Evolutionary conservation across 768 basidiomycete genomes (phyloP).

Genomic region (Psilocybe subaeruginosa): DNA sequence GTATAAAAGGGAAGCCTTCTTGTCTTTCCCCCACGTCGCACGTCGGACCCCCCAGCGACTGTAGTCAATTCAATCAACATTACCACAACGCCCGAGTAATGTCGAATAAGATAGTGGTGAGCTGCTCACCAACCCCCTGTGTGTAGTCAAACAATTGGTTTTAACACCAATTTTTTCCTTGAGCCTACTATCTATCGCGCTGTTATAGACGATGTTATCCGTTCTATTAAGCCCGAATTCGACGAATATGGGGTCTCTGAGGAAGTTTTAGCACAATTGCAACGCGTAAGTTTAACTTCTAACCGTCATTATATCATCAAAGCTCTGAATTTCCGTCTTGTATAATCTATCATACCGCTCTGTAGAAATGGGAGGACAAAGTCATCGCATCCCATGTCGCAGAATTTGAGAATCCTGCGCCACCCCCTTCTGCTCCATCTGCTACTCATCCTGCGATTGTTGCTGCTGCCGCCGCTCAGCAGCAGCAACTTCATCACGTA

Average conservation of each 20-base stretch:
- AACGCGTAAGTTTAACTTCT: slow-evolving; percentile 67
- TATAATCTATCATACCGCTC: slow-evolving; percentile 6
- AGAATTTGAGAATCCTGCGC: slow-evolving; percentile 73
- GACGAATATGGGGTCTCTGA: slow-evolving; percentile 95
- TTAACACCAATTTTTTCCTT: slow-evolving; percentile 56
- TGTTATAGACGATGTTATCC: slow-evolving; percentile 97
- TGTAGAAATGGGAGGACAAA: slow-evolving; percentile 95
- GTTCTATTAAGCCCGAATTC: slow-evolving; percentile 87
- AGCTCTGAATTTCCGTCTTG: slow-evolving; percentile 21
- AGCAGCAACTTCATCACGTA: slow-evolving; percentile 44
- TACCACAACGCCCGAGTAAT: slow-evolving; percentile 49
- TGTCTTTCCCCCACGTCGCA: slow-evolving; percentile 42
- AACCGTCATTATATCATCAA: slow-evolving; percentile 16
- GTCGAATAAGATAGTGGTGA: slow-evolving; percentile 99
- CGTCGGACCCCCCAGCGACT: slow-evolving; percentile 40
- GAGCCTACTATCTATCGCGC: slow-evolving; percentile 91
- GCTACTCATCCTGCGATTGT: slow-evolving; percentile 25
- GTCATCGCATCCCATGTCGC: slow-evolving; percentile 94
- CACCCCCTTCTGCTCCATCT: slow-evolving; percentile 35
- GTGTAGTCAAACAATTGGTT: slow-evolving; percentile 58
- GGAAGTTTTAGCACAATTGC: slow-evolving; percentile 86
- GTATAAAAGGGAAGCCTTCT: slow-evolving; percentile 52
- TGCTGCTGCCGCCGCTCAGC: slow-evolving; percentile 7
- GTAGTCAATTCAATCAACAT: slow-evolving; percentile 35
- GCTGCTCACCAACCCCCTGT: slow-evolving; percentile 69